Percentiles rank a stretch among this genome's conserved stretches.
These are phyloP conservation scores for Cylindrotheca fusiformis DNA, from an alignment of 108 stramenopile species.

Conservation along the genomic window DNA sequence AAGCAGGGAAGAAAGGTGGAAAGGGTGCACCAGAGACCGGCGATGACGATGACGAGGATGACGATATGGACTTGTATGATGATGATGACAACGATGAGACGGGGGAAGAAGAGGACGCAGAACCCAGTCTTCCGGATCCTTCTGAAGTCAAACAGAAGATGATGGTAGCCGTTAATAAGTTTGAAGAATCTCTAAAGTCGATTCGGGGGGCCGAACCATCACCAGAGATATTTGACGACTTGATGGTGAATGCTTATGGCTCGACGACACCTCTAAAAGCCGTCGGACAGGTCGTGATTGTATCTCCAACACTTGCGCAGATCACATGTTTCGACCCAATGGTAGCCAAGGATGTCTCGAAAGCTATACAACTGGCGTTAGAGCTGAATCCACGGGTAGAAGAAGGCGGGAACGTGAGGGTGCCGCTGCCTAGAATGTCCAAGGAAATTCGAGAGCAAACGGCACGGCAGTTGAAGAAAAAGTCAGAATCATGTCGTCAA, in stretches of 20 bases:
- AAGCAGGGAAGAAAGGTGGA: constrained; percentile 44
- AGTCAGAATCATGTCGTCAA: constrained; percentile 63
- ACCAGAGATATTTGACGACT: constrained; percentile 76
- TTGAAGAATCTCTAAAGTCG: constrained; percentile 61
- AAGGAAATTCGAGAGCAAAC: constrained; percentile 73
- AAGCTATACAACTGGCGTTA: constrained; percentile 73
- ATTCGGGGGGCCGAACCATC: constrained; percentile 86
- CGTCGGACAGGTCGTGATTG: constrained; percentile 86
- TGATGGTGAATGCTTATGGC: constrained; percentile 78
- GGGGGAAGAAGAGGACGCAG: constrained; percentile 36
- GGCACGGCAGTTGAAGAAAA: constrained; percentile 61
- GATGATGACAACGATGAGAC: constrained; percentile 34
- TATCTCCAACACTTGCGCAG: constrained; percentile 67
- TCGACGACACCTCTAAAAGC: constrained; percentile 57
- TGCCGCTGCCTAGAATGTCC: constrained; percentile 75
- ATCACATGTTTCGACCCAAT: constrained; percentile 83
- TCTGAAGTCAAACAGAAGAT: constrained; percentile 46
- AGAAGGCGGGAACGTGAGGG: constrained; percentile 68
- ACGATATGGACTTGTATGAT: constrained; percentile 22
- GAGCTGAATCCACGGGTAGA: constrained; percentile 80
- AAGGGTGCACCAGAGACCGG: constrained; percentile 6
- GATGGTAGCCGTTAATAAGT: constrained; percentile 57
- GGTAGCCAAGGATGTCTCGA: constrained; percentile 64
- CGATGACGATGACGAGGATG: constrained; percentile 21
- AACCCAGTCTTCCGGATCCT: constrained; percentile 62